Base-by-base conservation (phyloP, 495 filamentous ascomycete genomes). In the Tuber aestivum region DNA sequence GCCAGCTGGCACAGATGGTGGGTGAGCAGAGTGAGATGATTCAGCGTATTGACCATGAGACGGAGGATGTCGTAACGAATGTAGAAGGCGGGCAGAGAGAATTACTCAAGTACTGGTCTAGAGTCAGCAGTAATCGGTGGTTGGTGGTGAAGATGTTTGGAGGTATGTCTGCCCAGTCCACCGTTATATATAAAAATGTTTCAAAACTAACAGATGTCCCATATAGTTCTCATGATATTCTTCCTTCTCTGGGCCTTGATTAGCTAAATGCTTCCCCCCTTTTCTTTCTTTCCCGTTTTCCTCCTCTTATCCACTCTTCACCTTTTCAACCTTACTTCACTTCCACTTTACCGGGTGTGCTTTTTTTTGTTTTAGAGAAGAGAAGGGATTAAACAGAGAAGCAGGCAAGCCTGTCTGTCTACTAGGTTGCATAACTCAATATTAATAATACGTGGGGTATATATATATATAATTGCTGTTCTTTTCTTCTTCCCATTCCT, bases 101-200 rank as follows among this genome's bases (percentile, higher is more conserved):
- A 85, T 78, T 94, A 78, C 89, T 99, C 87, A 97, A 97, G 82
- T 99, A 98, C 85, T 99, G 96, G 95, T 91, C 89, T 18, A 87
- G 94, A 38, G 94, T 98, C 18, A 93, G 92, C 35, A 92, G 94
- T 40, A 99, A 98, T 86, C 88, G 95, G 81, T 98, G 96, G 95
- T 85, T 99, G 70, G 90, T 99, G 72, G 96, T 94, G 23, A 97
- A 98, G 88, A 99, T 99, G 96, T 97, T 99, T 89, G 95, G 95
- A 74, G 92, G 79, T 81, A 71, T 48, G 79, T 37, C n/a, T 38
- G 18, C 41, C 0, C 32, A 41, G 23, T n/a, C 61, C 18, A 42
- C 32, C 20, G 56, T 45, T 35, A 73, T 56, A 27, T 42, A 48
- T 7, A 32, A 18, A 32, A 41, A 65, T n/a, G 50, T 69, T 10